Evolutionary conservation across 441 rosid genomes (phyloP).

Genomic region (Aquilaria agallochum): DNA sequence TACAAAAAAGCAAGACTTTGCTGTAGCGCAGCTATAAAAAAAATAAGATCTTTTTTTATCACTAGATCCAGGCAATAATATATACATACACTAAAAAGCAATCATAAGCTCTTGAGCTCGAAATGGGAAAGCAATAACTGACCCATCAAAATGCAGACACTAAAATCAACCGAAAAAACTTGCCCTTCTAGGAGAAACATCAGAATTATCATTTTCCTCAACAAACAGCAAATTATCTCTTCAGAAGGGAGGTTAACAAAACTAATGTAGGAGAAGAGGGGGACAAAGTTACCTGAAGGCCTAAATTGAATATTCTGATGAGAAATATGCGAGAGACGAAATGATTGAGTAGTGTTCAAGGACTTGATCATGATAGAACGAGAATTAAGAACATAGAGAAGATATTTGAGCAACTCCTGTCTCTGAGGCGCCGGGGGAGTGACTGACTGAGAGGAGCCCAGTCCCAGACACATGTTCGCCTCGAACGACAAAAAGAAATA

Average conservation of each 20-base stretch:
- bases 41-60: background rate
- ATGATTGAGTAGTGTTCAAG: constrained; percentile 8
- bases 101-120: background rate
- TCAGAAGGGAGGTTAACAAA: too few species aligned
- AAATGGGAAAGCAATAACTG: constrained; percentile 6
- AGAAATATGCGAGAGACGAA: background rate
- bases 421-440: constrained; percentile 3
- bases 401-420: constrained; percentile 1
- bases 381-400: constrained; percentile 1
- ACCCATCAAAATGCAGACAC: constrained; percentile 20
- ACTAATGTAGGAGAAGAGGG: too few species aligned
- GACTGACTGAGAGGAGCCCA: constrained; percentile 7
- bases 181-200: background rate
- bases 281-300: too few species aligned
- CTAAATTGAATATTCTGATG: too few species aligned
- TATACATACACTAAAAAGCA: constrained; percentile 5
- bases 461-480: background rate
- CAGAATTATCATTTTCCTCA: background rate
- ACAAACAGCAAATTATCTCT: too few species aligned
- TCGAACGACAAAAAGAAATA: background rate
- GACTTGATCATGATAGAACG: background rate
- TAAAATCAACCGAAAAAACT: constrained; percentile 1
- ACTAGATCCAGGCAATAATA: constrained; percentile 17
- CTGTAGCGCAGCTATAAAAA: background rate
- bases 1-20: background rate